Base-by-base conservation (phyloP, 768 basidiomycete genomes). In the Hygrophorus russula region DNA sequence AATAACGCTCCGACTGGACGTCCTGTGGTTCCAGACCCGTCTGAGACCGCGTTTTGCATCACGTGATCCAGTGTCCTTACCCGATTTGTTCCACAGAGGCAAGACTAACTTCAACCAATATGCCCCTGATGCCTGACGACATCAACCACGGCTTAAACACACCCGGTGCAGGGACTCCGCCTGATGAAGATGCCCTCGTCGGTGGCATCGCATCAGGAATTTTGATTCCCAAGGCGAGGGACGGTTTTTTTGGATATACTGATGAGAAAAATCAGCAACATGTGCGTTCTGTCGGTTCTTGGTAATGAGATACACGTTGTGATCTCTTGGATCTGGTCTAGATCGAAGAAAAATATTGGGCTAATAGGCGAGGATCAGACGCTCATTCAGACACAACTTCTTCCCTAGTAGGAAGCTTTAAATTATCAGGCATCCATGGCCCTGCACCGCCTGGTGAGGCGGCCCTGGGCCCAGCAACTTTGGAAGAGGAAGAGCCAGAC, bases 201-300 rank as follows among this genome's bases (percentile, higher is more conserved):
- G 40, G 40, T 4, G 13, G n/a, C 7, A 30, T 28, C 27, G 48
- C 52, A 30, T 43, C 46, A 27, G 46, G 32, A 2, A 56, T 70
- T 19, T 53, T 61, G 20, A 70, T 71, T 31, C 70, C 71, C 0
- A 70, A 81, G 51, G 59, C 75, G 2, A 71, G 74, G 49, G 83
- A 87, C 53, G 82, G 79, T 0, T 89, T 78, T 60, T 90, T 83
- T 57, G 80, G 80, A 7, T 90, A 90, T 59, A 67, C 66, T 15
- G 84, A 90, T 51, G 88, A 89, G 63, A 83, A 81, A 54, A 78
- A 64, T 29, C 68, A 82, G 24, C 78, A 79, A 52, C 82, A 85
- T 50, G 85, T 85, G 64, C 49, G 74, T 69, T 35, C 41, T 39
- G 18, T 47, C 37, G 11, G 4, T 36, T 14, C 5, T 30, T 5